These are phyloP conservation scores for Postia placenta DNA, from an alignment of 768 basidiomycete species.

Conservation along the genomic window DNA sequence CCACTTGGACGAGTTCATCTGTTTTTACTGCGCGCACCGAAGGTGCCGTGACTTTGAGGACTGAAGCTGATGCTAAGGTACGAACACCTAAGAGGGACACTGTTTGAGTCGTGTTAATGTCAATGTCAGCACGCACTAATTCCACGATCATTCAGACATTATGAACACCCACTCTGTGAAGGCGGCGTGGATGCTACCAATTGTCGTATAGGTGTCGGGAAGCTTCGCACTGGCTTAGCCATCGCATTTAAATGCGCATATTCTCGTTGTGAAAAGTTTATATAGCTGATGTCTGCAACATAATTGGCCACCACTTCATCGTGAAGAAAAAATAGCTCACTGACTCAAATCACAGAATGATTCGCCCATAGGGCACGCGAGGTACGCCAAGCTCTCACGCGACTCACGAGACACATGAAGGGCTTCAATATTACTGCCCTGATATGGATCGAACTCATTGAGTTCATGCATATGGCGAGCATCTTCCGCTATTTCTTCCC, in stretches of 20 bases:
- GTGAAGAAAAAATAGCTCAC: constrained; percentile 15
- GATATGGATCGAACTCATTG: constrained; percentile 47
- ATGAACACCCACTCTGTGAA: not conserved
- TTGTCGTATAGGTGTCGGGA: constrained; percentile 67
- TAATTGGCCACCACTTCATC: not conserved
- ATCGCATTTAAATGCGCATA: constrained; percentile 33
- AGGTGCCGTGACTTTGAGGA: constrained; percentile 5
- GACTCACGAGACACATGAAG: constrained; percentile 25
- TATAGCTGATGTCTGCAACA: constrained; percentile 43
- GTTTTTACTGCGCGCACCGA: not conserved
- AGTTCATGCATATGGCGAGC: constrained; percentile 28
- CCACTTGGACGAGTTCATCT: constrained; percentile 6
- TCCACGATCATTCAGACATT: too few relatives aligned
- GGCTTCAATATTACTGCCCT: constrained; percentile 47
- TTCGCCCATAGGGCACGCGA: constrained; percentile 64
- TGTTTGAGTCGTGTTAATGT: too few relatives aligned
- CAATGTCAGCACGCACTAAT: too few relatives aligned
- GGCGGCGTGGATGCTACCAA: constrained; percentile 23
- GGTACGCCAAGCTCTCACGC: constrained; percentile 23
- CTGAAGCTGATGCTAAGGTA: constrained; percentile 10
- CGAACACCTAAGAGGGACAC: constrained; percentile 17
- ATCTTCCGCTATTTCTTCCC: constrained; percentile 47
- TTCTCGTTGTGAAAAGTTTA: constrained; percentile 23
- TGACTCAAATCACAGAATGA: constrained; percentile 54
- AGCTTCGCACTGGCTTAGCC: constrained; percentile 36